A percentile compares a stretch with the other conserved stretches of the same genome.
Evolutionary conservation across 108 stramenopile genomes (phyloP).

Genomic region (Parietichytrium sp.): DNA sequence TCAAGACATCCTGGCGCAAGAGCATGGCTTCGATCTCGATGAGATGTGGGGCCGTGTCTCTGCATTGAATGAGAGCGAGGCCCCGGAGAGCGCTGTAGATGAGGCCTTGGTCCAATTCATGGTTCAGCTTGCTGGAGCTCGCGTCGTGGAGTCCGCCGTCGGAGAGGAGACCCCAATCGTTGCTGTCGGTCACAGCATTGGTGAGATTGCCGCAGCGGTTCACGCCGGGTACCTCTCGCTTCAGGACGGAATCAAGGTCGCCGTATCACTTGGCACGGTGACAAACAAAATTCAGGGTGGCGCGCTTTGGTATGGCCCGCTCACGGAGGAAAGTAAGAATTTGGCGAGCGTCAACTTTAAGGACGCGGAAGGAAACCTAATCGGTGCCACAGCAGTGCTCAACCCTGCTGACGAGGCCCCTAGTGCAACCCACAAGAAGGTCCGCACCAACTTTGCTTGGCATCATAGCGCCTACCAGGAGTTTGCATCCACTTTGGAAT

Average conservation of each 20-base stretch:
- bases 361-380: background rate
- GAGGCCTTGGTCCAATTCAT: constrained; percentile 15
- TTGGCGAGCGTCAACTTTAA: background rate
- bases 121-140: constrained; percentile 6
- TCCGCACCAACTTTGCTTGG: constrained; percentile 23
- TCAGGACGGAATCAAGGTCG: background rate
- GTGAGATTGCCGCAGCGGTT: constrained; percentile 20
- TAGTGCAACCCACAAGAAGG: background rate
- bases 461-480: background rate
- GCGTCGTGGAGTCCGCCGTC: background rate
- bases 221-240: background rate
- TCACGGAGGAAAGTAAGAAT: background rate
- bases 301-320: background rate
- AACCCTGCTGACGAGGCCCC: background rate
- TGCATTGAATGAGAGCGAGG: too few species aligned
- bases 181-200: constrained; percentile 33
- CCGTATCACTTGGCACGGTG: background rate
- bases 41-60: background rate
- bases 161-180: background rate
- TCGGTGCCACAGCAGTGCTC: background rate
- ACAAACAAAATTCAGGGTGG: background rate
- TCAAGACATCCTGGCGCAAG: background rate
- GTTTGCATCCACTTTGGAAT: too few species aligned
- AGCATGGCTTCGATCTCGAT: background rate
- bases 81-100: background rate